phyloP scores from a whole-genome alignment of 495 filamentous ascomycete genomes.

The Beverwykella pulmonaria region DNA sequence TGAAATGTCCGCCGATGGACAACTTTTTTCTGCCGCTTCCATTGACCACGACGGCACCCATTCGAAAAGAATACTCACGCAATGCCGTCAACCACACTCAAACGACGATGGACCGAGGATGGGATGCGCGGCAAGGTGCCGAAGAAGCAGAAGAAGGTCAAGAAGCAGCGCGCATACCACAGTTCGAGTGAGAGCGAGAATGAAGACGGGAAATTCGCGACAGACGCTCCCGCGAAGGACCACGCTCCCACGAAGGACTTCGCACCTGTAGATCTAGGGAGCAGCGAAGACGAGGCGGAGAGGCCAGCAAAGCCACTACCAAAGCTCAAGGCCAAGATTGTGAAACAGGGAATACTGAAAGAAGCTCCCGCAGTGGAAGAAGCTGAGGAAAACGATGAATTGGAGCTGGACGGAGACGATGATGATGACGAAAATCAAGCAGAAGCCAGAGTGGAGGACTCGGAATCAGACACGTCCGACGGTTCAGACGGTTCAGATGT shows the following conservation, averaged over 20 bases:
- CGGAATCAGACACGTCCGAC: constrained; percentile 34
- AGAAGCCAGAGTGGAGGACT: constrained; percentile 43
- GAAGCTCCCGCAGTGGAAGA: constrained; percentile 38
- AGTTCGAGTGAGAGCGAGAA: constrained; percentile 68
- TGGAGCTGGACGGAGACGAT: constrained; percentile 23
- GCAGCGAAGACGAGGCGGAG: constrained; percentile 52
- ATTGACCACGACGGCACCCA: background rate
- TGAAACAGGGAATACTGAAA: constrained; percentile 39
- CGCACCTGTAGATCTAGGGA: constrained; percentile 62
- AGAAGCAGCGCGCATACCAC: constrained; percentile 71
- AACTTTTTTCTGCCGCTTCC: constrained; percentile 10
- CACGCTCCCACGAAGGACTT: constrained; percentile 52
- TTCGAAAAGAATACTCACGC: background rate
- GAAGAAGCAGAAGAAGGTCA: constrained; percentile 65
- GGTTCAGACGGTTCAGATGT: constrained; percentile 42
- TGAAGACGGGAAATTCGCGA: constrained; percentile 55
- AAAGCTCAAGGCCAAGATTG: constrained; percentile 33
- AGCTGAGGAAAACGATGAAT: constrained; percentile 48
- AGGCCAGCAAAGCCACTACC: constrained; percentile 46
- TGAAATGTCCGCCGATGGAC: constrained; percentile 5
- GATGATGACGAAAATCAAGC: constrained; percentile 46
- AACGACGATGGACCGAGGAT: constrained; percentile 42
- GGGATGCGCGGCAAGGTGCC: constrained; percentile 37
- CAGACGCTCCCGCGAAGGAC: constrained; percentile 29
- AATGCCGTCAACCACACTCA: constrained; percentile 40